Conservation (phyloP, 2,329 filamentous ascomycete genomes). For the Xylariales sp. region DNA sequence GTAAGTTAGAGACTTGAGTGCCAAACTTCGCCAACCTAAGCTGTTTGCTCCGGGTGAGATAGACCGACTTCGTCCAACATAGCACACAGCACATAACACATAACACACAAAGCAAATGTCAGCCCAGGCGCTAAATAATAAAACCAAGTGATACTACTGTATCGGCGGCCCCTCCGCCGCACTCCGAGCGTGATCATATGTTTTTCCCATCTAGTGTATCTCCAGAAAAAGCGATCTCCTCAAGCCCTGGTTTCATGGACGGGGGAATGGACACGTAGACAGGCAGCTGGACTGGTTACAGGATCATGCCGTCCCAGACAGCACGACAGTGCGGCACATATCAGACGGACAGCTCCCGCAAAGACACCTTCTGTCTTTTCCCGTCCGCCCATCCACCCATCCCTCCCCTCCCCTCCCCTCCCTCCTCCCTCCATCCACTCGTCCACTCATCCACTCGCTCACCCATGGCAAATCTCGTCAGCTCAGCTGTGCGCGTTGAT, state of each 20-base stretch:
- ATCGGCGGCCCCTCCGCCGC: constrained; percentile 29
- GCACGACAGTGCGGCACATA: constrained; percentile 38
- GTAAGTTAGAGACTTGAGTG: constrained; percentile 15
- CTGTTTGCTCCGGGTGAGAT: constrained; percentile 8
- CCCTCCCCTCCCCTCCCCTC: background rate
- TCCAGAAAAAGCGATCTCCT: constrained; percentile 22
- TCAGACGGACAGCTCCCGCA: constrained; percentile 35
- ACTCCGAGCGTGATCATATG: constrained; percentile 34
- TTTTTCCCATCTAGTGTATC: constrained; percentile 30
- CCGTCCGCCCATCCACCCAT: constrained; percentile 12
- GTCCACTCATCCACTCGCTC: background rate
- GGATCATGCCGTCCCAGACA: constrained; percentile 36
- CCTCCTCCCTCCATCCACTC: constrained; percentile 2
- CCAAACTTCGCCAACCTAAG: constrained; percentile 4
- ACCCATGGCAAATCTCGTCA: constrained; percentile 22
- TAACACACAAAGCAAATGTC: background rate
- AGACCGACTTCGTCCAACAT: constrained; percentile 13
- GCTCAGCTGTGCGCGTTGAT: constrained; percentile 37
- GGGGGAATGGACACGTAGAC: constrained; percentile 34
- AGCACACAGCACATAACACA: background rate
- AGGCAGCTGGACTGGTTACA: constrained; percentile 33
- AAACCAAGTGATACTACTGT: constrained; percentile 21
- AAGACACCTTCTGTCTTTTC: constrained; percentile 29
- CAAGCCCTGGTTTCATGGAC: constrained; percentile 33
- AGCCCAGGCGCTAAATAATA: constrained; percentile 19